Evolutionary conservation across 2,329 filamentous ascomycete species (phyloP).

Genomic region (Microsporum ferrugineum): DNA sequence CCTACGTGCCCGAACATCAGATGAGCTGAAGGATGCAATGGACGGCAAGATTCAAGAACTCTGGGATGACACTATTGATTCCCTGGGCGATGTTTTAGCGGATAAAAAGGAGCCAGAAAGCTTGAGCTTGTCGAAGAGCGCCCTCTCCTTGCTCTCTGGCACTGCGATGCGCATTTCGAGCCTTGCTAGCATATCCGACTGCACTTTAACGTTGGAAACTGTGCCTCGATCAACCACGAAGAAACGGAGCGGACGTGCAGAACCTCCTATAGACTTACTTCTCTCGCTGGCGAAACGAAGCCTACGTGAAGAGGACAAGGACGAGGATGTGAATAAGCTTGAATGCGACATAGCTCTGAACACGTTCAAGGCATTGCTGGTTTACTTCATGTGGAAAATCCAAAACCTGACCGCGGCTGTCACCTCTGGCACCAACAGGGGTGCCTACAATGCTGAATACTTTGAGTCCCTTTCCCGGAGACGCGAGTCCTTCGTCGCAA

Average conservation of each 20-base stretch:
- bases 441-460: constrained; percentile 50
- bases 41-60: constrained; percentile 67
- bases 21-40: constrained; percentile 77
- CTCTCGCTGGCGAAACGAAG: constrained; percentile 64
- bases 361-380: constrained; percentile 63
- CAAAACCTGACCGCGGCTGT: constrained; percentile 48
- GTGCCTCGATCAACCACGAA: constrained; percentile 25
- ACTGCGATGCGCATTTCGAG: constrained; percentile 70
- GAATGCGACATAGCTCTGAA: constrained; percentile 70
- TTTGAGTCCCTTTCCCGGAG: constrained; percentile 57
- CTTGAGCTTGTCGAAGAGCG: constrained; percentile 46
- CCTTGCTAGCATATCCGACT: constrained; percentile 67
- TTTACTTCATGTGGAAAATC: constrained; percentile 95
- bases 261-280: constrained; percentile 53
- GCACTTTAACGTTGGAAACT: constrained; percentile 61
- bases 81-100: constrained; percentile 59
- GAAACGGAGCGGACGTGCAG: constrained; percentile 27
- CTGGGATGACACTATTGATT: constrained; percentile 73
- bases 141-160: constrained; percentile 60
- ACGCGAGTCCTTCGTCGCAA: constrained; percentile 42
- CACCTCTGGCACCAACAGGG: constrained; percentile 38
- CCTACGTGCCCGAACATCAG: constrained; percentile 71
- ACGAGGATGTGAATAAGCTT: constrained; percentile 59
- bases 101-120: constrained; percentile 44
- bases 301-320: constrained; percentile 49